phyloP scores from a whole-genome alignment of 2,329 filamentous ascomycete species.

The Aspergillus intermedius region DNA sequence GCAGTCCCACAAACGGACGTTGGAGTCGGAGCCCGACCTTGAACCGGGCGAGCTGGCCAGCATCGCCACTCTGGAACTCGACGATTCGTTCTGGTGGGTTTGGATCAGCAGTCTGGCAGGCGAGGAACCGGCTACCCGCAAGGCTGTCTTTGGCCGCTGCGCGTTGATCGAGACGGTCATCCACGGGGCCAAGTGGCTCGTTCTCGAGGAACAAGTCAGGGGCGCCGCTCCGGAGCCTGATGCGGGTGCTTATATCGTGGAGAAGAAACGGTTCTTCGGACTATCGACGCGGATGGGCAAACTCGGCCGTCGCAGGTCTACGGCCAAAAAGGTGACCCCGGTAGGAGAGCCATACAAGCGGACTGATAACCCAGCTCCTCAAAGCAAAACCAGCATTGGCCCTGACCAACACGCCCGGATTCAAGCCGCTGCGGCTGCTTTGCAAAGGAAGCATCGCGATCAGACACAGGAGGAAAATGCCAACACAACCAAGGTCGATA shows the following conservation, averaged over 20 bases:
- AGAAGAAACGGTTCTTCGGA: conserved; percentile 92
- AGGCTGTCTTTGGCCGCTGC: conserved; percentile 89
- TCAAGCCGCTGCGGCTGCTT: conserved; percentile 77
- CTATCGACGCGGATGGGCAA: conserved; percentile 67
- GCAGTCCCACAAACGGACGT: conserved; percentile 69
- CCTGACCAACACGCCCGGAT: conserved; percentile 91
- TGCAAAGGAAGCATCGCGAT: conserved; percentile 64
- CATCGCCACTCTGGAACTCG: conserved; percentile 76
- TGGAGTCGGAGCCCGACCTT: conserved; percentile 62
- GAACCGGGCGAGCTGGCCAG: conserved; percentile 93
- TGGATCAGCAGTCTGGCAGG: conserved; percentile 96
- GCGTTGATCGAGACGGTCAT: conserved; percentile 87
- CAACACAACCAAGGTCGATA: conserved; percentile 50
- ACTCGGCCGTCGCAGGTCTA: conserved; percentile 63
- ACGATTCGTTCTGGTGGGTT: conserved; percentile 99
- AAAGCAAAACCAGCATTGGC: conserved; percentile 77
- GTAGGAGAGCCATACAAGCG: conserved; percentile 49
- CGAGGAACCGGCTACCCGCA: conserved; percentile 78
- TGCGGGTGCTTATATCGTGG: conserved; percentile 80
- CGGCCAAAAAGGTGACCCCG: conserved; percentile 51
- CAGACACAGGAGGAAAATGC: conserved; percentile 45
- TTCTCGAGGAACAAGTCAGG: conserved; percentile 94
- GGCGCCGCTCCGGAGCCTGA: conserved; percentile 81
- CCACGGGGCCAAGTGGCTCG: conserved; percentile 74
- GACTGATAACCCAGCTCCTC: conserved; percentile 43